phyloP scores from a whole-genome alignment of 2,329 filamentous ascomycete species.

The Piedraia hortae region DNA sequence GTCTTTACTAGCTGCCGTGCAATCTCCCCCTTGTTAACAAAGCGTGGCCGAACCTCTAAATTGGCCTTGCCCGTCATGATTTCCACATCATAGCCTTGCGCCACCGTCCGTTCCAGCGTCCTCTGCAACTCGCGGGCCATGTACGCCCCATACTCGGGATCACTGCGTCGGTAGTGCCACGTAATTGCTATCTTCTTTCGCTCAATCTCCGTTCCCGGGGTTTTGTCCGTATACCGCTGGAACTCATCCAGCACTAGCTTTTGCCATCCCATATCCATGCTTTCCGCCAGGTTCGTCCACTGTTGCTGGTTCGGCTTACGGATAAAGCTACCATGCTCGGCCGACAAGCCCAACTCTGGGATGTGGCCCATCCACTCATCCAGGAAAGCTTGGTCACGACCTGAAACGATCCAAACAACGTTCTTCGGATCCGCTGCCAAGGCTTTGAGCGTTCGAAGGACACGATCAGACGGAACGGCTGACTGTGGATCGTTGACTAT shows the following conservation, averaged over 20 bases:
- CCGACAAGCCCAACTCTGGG: slow-evolving; percentile 64
- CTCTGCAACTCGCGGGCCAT: slow-evolving; percentile 60
- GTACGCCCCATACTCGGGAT: slow-evolving; percentile 58
- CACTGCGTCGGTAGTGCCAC: slow-evolving; percentile 86
- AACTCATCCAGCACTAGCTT: slow-evolving; percentile 59
- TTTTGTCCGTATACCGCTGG: slow-evolving; percentile 64
- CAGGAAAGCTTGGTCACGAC: slow-evolving; percentile 75
- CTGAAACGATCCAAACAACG: slow-evolving; percentile 93
- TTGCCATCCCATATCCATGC: slow-evolving; percentile 80
- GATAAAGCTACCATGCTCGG: slow-evolving; percentile 92
- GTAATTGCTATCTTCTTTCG: slow-evolving; percentile 81
- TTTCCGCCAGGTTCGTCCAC: slow-evolving; percentile 77
- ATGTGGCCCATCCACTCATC: slow-evolving; percentile 85
- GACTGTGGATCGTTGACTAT: slow-evolving; percentile 80
- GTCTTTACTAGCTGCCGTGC: slow-evolving; percentile 53
- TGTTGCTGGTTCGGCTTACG: slow-evolving; percentile 44
- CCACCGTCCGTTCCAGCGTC: slow-evolving; percentile 50
- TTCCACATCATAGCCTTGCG: slow-evolving; percentile 64
- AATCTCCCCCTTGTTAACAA: slow-evolving; percentile 96
- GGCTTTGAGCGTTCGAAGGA: slow-evolving; percentile 52
- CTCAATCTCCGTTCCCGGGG: slow-evolving; percentile 82
- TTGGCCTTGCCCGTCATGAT: slow-evolving; percentile 96
- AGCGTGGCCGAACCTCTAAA: slow-evolving; percentile 81
- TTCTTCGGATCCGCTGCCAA: slow-evolving; percentile 60
- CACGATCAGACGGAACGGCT: slow-evolving; percentile 61